Evolutionary conservation across 2,329 filamentous ascomycete genomes (phyloP).

Genomic region (Claviceps arundinis): DNA sequence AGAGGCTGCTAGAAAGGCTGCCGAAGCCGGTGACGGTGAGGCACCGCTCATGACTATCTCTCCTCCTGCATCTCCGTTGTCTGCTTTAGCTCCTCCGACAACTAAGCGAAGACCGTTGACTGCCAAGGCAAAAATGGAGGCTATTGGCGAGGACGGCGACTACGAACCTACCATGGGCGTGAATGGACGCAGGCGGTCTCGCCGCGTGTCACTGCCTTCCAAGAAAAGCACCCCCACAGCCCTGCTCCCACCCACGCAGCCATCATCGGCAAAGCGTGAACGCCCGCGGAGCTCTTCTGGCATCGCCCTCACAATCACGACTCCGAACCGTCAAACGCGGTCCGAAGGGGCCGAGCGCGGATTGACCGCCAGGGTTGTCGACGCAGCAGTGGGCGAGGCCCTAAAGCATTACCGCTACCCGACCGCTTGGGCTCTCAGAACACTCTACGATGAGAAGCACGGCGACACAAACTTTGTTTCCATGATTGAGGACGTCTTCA

Average conservation of each 20-base stretch:
- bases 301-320: conserved; percentile 7
- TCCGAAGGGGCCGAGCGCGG: conserved; percentile 25
- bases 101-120: conserved; percentile 11
- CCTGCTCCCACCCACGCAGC: conserved; percentile 1
- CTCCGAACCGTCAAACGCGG: conserved; percentile 8
- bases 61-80: conserved; percentile 8
- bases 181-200: conserved; percentile 20
- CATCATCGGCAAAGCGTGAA: neutral
- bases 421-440: conserved; percentile 48
- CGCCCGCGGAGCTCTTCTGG: conserved; percentile 5
- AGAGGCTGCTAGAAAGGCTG: conserved; percentile 7
- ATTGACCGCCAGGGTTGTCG: conserved; percentile 38
- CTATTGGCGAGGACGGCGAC: conserved; percentile 26
- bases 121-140: conserved; percentile 16
- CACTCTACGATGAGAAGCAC: conserved; percentile 45
- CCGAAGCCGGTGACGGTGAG: conserved; percentile 12
- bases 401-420: conserved; percentile 43
- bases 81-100: conserved; percentile 11
- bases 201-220: conserved; percentile 16
- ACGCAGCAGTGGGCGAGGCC: conserved; percentile 45
- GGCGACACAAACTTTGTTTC: conserved; percentile 37
- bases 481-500: conserved; percentile 45
- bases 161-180: conserved; percentile 26
- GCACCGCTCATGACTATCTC: conserved; percentile 1
- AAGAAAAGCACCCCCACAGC: conserved; percentile 13